phyloP scores from a whole-genome alignment of 345 rosid genomes.

The Angophora floribunda region DNA sequence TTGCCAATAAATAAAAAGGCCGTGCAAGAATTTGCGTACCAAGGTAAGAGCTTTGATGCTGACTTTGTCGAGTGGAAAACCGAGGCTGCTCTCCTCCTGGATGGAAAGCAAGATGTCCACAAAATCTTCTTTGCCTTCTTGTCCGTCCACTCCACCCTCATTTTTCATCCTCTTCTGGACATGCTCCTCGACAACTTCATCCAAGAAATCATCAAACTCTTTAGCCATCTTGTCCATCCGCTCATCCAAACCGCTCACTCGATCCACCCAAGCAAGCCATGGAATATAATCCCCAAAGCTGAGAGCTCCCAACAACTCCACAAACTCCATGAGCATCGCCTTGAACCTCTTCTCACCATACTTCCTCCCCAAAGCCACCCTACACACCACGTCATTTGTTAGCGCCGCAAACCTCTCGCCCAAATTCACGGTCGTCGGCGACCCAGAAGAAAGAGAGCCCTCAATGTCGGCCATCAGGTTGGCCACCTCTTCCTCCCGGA shows the following conservation, averaged over 20 bases:
- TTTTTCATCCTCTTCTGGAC: not conserved
- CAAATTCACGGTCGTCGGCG: constrained; percentile 11
- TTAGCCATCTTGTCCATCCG: constrained; percentile 5
- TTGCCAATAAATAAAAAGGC: not conserved
- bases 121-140: constrained; percentile 2
- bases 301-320: constrained; percentile 20
- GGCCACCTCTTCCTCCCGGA: constrained; percentile 39
- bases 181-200: constrained; percentile 8
- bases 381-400: constrained; percentile 30
- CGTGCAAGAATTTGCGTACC: not conserved
- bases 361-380: constrained; percentile 43
- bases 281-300: constrained; percentile 42
- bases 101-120: constrained; percentile 16
- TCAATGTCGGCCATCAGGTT: constrained; percentile 7
- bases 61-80: not conserved
- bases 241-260: constrained; percentile 7
- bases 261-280: constrained; percentile 36
- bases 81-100: constrained; percentile 1
- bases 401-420: constrained; percentile 11
- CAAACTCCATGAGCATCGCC: constrained; percentile 9
- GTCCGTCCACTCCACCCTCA: not conserved
- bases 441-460: not conserved
- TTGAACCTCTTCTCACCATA: constrained; percentile 19
- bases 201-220: constrained; percentile 15
- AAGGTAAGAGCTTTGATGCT: constrained; percentile 23